Evolutionary conservation across 495 filamentous ascomycete species (phyloP).

Genomic region (Lophiostoma macrostomum): DNA sequence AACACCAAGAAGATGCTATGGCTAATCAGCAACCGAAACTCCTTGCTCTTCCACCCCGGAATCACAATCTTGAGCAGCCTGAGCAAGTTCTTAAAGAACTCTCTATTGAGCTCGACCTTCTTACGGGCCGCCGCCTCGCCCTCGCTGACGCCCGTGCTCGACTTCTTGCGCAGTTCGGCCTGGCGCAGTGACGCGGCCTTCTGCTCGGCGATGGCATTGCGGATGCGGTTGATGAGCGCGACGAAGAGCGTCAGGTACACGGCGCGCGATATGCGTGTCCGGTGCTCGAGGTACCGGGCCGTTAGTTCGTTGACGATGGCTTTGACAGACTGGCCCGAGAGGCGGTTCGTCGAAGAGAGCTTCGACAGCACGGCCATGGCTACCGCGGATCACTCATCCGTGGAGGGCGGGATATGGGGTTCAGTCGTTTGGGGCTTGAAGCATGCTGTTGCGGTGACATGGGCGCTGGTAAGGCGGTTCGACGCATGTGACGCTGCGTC

Average conservation of each 20-base stretch:
- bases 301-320: constrained; percentile 70
- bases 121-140: constrained; percentile 56
- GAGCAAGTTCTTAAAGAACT: constrained; percentile 87
- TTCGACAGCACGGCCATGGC: constrained; percentile 81
- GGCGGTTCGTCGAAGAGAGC: constrained; percentile 50
- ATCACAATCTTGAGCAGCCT: constrained; percentile 81
- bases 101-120: constrained; percentile 88
- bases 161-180: constrained; percentile 54
- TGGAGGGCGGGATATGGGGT: neutral
- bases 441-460: neutral
- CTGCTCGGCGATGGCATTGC: constrained; percentile 87
- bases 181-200: constrained; percentile 79
- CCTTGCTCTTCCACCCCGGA: constrained; percentile 84
- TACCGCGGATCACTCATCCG: constrained; percentile 8
- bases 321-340: constrained; percentile 69
- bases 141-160: constrained; percentile 51
- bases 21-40: constrained; percentile 77
- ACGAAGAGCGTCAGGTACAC: constrained; percentile 91
- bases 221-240: constrained; percentile 82
- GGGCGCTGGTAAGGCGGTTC: neutral
- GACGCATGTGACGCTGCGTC: neutral
- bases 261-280: constrained; percentile 82
- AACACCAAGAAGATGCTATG: constrained; percentile 81
- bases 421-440: constrained; percentile 2
- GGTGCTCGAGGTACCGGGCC: constrained; percentile 74